Percentiles rank a stretch among this genome's conserved stretches.
phyloP scores from a whole-genome alignment of 345 rosid genomes.

The Clarkia xantiana region DNA sequence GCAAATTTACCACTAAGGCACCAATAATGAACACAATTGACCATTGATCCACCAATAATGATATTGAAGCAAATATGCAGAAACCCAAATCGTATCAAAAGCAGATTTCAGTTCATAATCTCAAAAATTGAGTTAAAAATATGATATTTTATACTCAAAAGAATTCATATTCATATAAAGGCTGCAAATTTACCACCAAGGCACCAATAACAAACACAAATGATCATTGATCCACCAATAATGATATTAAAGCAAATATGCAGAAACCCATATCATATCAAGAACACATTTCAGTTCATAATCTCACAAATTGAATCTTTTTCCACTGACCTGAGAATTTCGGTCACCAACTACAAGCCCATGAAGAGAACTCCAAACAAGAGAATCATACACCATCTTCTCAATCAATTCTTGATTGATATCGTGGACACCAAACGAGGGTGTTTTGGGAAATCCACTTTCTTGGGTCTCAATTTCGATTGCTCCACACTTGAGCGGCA shows the following conservation, averaged over 20 bases:
- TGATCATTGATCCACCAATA: too few relatives aligned
- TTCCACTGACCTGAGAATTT: slow-evolving; percentile 33
- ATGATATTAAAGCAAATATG: too few relatives aligned
- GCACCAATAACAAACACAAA: too few relatives aligned
- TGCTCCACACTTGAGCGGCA: slow-evolving; percentile 27
- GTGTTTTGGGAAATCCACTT: slow-evolving; percentile 25
- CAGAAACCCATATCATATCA: background rate
- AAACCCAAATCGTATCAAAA: background rate
- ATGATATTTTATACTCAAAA: background rate
- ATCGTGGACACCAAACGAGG: slow-evolving; percentile 31
- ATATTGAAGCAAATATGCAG: too few relatives aligned
- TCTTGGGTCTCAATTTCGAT: slow-evolving; percentile 9
- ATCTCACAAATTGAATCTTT: background rate
- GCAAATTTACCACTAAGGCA: too few relatives aligned
- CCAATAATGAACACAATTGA: too few relatives aligned
- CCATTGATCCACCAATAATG: too few relatives aligned
- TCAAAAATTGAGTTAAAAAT: background rate
- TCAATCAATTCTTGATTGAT: slow-evolving; percentile 48
- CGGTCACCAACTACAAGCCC: slow-evolving; percentile 91
- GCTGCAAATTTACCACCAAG: too few relatives aligned
- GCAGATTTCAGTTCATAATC: background rate
- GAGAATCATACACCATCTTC: slow-evolving; percentile 72
- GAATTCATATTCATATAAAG: background rate
- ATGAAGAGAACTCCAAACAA: slow-evolving; percentile 92
- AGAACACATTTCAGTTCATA: background rate